Base-by-base conservation (phyloP, 108 stramenopile species). In the Pseudonitzschia pungens region DNA sequence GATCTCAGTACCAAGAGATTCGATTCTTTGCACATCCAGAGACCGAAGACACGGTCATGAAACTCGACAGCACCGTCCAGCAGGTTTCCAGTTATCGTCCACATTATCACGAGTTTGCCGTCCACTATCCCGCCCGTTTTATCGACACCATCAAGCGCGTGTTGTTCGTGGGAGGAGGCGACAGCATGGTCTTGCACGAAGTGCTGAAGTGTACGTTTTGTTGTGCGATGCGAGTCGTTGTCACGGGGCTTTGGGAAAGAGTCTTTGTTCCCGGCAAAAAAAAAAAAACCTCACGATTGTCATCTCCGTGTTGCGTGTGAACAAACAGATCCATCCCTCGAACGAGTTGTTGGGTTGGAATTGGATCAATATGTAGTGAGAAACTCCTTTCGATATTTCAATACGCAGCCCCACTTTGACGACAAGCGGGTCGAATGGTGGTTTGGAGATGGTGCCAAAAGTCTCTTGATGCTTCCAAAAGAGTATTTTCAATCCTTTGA, bases 391-490 rank as follows among this genome's bases (percentile, higher is more conserved):
- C 89, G 88, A 59, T 82, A 92, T 77, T 88, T 92, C 60, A 76
- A 83, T 18, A 87, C 93, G 4, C 89, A 95, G 72, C 91, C 93
- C 16, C 93, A 95, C 65, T 95, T 89, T 75, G 89, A 95, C 57
- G 82, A 92, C 74, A 76, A 81, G 21, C 77, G 84, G 22, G 93
- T 95, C 60, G 85, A 90, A 77, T 92, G 91, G 91, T 92, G 88
- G 88, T 90, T 85, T 55, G 89, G 89, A 27, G 89, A 90, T 76
- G 89, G 86, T 6, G 72, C 89, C 65, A 90, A 88, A 68, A 74
- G 71, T 36, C 63, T 90, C 22, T 57, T 86, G 11, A 69, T 90
- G 71, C 71, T 90, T n/a, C 89, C 89, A 2, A 78, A 83, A 24
- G 87, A 87, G 22, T 90, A 86, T 75, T 86, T 88, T 62, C 85